These are phyloP conservation scores for Tolypocladium nubicola DNA, from an alignment of 2,329 filamentous ascomycete genomes.

Conservation along the genomic window DNA sequence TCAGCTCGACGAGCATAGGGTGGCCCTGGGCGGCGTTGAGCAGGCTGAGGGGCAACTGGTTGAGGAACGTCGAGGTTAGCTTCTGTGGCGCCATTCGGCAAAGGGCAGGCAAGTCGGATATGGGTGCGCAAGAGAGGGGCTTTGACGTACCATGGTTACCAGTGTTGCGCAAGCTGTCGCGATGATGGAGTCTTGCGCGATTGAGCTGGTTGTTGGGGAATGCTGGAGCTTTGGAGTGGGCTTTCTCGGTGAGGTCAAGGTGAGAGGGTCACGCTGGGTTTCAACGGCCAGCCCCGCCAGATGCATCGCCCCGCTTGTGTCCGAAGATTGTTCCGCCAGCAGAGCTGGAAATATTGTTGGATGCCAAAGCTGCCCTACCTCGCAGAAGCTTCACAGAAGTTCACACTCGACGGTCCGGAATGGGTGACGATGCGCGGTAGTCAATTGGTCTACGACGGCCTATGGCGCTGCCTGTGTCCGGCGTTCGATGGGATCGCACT, in stretches of 20 bases:
- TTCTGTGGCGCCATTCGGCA: background rate
- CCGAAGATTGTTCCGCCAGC: background rate
- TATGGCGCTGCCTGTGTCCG: slow-evolving; percentile 56
- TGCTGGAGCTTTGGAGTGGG: background rate
- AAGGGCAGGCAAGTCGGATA: background rate
- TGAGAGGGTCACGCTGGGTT: slow-evolving; percentile 4
- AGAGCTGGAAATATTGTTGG: background rate
- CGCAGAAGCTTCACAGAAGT: background rate
- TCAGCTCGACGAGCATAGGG: slow-evolving; percentile 94
- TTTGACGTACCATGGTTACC: background rate
- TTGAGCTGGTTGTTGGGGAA: background rate
- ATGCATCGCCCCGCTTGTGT: slow-evolving; percentile 15
- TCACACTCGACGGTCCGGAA: background rate
- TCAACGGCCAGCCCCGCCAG: slow-evolving; percentile 11
- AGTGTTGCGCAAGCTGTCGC: background rate
- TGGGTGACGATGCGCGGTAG: slow-evolving; percentile 16
- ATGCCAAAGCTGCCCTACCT: background rate
- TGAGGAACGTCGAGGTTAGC: slow-evolving; percentile 10
- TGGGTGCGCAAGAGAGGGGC: background rate
- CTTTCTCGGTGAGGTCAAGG: slow-evolving; percentile 3
- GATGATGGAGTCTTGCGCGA: background rate
- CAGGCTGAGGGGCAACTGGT: slow-evolving; percentile 63
- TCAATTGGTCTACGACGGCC: slow-evolving; percentile 38
- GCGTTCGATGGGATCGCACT: slow-evolving; percentile 33
- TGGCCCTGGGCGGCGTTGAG: slow-evolving; percentile 94